phyloP scores from a whole-genome alignment of 129 eudicot species.

The Escallonia rubra region DNA sequence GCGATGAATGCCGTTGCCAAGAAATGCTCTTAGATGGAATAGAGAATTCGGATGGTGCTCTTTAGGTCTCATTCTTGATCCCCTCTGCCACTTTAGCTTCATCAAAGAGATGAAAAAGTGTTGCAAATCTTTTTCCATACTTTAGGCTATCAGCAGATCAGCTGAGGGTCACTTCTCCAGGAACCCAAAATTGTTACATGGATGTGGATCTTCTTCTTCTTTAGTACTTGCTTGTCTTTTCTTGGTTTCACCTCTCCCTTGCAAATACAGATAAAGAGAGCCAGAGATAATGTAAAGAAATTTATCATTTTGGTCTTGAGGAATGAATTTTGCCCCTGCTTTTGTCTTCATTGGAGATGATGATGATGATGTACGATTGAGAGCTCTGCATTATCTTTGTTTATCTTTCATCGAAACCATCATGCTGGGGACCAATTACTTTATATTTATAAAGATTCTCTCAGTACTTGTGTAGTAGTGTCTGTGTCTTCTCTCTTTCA shows the following conservation, averaged over 20 bases:
- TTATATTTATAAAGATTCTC: constrained; percentile 6
- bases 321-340: too few relatives aligned
- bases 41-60: constrained; percentile 25
- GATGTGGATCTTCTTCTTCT: constrained; percentile 8
- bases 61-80: constrained; percentile 6
- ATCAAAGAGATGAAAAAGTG: background rate
- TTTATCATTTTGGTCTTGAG: too few relatives aligned
- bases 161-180: too few relatives aligned
- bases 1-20: constrained; percentile 63
- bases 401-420: background rate
- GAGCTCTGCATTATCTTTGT: background rate
- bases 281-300: constrained; percentile 6
- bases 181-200: background rate
- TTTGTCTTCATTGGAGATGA: too few relatives aligned
- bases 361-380: background rate
- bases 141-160: too few relatives aligned
- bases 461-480: background rate
- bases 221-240: constrained; percentile 1
- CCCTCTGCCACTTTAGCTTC: background rate
- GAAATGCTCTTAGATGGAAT: constrained; percentile 55
- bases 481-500: background rate
- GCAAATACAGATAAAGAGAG: constrained; percentile 20
- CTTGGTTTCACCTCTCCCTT: background rate
- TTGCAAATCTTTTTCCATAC: too few relatives aligned
- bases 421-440: constrained; percentile 3